Evolutionary conservation across 352 stramenopile genomes (phyloP).

Genomic region (Pythium dissimile): DNA sequence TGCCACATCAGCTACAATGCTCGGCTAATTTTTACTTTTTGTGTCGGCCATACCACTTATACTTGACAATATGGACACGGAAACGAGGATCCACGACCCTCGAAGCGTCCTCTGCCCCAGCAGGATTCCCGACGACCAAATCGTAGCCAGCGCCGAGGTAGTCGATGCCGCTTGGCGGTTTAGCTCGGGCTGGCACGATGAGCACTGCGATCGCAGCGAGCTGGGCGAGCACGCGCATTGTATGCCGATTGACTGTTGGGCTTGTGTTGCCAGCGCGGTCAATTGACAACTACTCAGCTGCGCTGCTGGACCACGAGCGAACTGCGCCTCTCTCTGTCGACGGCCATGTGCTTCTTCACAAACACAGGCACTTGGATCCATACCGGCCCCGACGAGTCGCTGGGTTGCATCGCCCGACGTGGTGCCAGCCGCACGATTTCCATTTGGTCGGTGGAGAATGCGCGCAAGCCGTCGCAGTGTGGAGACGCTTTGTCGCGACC

Average conservation of each 20-base stretch:
- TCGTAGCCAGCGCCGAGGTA: constrained; percentile 29
- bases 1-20: too few relatives aligned
- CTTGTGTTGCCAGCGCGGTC: neutral
- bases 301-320: too few relatives aligned
- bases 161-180: constrained; percentile 26
- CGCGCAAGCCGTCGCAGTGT: neutral
- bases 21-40: too few relatives aligned
- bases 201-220: neutral
- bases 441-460: neutral
- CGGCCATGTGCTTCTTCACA: too few relatives aligned
- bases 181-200: neutral
- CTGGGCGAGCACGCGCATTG: neutral
- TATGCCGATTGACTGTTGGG: neutral
- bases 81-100: constrained; percentile 26
- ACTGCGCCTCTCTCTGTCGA: too few relatives aligned
- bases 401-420: neutral
- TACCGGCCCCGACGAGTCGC: neutral
- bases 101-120: constrained; percentile 22
- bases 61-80: constrained; percentile 24
- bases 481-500: neutral
- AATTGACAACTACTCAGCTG: constrained; percentile 10
- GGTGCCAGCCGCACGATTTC: neutral
- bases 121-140: constrained; percentile 27
- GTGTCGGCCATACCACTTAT: constrained; percentile 30
- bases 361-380: too few relatives aligned